These are phyloP conservation scores for Penicillium sp. DNA, from an alignment of 2,329 filamentous ascomycete species.

Conservation along the genomic window DNA sequence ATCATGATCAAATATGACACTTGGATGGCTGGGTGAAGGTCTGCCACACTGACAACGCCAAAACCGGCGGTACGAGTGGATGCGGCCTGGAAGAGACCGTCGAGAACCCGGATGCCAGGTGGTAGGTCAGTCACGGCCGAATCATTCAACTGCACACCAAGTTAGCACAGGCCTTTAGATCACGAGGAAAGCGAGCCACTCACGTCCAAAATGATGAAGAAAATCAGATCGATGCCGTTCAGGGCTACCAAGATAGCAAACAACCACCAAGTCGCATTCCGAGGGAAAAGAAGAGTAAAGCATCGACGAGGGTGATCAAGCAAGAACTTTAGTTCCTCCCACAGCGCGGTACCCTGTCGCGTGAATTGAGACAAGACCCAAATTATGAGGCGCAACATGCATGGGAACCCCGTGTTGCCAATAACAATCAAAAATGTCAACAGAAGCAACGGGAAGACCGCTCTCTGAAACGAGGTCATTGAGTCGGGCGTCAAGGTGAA, in stretches of 20 bases:
- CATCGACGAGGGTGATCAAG: constrained; percentile 94
- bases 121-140: constrained; percentile 68
- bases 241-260: constrained; percentile 81
- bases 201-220: constrained; percentile 91
- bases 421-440: constrained; percentile 88
- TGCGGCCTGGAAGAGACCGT: constrained; percentile 86
- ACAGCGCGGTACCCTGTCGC: constrained; percentile 68
- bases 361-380: constrained; percentile 74
- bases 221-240: constrained; percentile 81
- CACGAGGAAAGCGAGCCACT: constrained; percentile 38
- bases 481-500: constrained; percentile 91
- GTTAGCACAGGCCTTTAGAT: constrained; percentile 16
- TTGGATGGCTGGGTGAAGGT: constrained; percentile 85
- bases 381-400: constrained; percentile 91
- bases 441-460: constrained; percentile 73
- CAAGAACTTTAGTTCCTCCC: constrained; percentile 88
- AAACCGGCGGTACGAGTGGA: constrained; percentile 92
- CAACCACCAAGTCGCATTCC: constrained; percentile 91
- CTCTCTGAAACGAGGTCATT: constrained; percentile 84
- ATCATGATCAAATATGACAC: constrained; percentile 98
- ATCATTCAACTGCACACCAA: constrained; percentile 64
- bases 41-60: constrained; percentile 73
- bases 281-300: constrained; percentile 91
- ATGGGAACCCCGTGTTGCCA: constrained; percentile 92
- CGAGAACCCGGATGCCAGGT: constrained; percentile 73